Evolutionary conservation across 78 protist species (phyloP).

Genomic region (Dictyostelium firmibasis): DNA sequence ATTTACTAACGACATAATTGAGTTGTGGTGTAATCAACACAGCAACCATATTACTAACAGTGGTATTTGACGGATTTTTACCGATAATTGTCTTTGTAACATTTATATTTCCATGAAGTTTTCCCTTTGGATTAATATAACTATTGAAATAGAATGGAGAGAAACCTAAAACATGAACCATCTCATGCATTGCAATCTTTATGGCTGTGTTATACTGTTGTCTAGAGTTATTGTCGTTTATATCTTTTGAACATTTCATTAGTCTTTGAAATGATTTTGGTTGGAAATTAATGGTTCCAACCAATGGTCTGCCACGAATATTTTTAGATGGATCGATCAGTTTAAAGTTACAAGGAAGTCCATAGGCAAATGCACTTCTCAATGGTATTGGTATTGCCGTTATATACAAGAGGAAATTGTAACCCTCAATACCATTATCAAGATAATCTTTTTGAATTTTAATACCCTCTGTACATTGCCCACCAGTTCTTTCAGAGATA

Average conservation of each 20-base stretch:
- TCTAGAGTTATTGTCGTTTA: neutral
- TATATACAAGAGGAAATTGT: neutral
- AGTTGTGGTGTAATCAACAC: neutral
- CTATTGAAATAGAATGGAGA: neutral
- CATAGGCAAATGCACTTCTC: slow-evolving; percentile 22
- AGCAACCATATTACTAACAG: neutral
- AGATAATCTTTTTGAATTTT: neutral
- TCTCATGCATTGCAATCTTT: slow-evolving; percentile 9
- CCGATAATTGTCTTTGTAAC: neutral
- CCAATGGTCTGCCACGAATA: slow-evolving; percentile 19
- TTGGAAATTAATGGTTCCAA: neutral
- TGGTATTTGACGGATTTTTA: neutral
- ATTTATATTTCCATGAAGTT: neutral
- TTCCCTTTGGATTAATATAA: neutral
- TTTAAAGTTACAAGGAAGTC: slow-evolving; percentile 39
- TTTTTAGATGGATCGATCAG: neutral
- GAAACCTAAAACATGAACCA: slow-evolving; percentile 22
- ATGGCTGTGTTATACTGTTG: neutral
- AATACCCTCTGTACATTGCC: neutral
- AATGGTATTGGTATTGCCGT: neutral
- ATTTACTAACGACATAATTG: neutral
- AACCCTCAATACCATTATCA: neutral
- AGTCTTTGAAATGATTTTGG: neutral
- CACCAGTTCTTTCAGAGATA: neutral
- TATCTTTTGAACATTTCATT: neutral